phyloP scores from a whole-genome alignment of 495 filamentous ascomycete genomes.

The Glonium stellatum region DNA sequence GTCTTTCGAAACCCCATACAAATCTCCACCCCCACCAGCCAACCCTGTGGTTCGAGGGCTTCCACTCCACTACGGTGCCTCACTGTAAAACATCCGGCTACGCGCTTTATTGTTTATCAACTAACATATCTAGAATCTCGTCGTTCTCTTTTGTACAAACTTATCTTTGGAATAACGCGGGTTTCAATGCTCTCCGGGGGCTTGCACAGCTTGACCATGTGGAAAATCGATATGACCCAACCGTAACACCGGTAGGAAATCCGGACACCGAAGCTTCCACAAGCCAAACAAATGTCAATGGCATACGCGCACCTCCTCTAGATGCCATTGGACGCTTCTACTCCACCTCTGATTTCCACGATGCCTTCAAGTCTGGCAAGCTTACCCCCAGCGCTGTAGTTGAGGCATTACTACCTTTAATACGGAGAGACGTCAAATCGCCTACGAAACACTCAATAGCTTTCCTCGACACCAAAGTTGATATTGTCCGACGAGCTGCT shows the following conservation, averaged over 20 bases:
- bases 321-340: constrained; percentile 40
- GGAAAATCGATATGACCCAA: constrained; percentile 69
- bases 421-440: constrained; percentile 49
- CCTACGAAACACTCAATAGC: constrained; percentile 56
- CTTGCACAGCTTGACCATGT: constrained; percentile 53
- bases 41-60: constrained; percentile 33
- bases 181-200: constrained; percentile 56
- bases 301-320: constrained; percentile 20
- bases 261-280: constrained; percentile 27
- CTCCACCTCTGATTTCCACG: constrained; percentile 70
- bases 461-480: constrained; percentile 55
- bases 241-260: constrained; percentile 60
- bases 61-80: constrained; percentile 23
- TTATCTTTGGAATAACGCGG: constrained; percentile 68
- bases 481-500: constrained; percentile 59
- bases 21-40: constrained; percentile 17
- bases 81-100: constrained; percentile 18
- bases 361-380: constrained; percentile 58
- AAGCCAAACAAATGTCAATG: constrained; percentile 17
- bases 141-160: constrained; percentile 48
- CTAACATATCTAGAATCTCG: constrained; percentile 43
- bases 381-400: constrained; percentile 65
- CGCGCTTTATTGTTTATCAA: not conserved
- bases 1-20: constrained; percentile 26
- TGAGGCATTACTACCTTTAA: constrained; percentile 61